Base-by-base conservation (phyloP, 2,329 filamentous ascomycete species). In the Elsinoe fawcettii region DNA sequence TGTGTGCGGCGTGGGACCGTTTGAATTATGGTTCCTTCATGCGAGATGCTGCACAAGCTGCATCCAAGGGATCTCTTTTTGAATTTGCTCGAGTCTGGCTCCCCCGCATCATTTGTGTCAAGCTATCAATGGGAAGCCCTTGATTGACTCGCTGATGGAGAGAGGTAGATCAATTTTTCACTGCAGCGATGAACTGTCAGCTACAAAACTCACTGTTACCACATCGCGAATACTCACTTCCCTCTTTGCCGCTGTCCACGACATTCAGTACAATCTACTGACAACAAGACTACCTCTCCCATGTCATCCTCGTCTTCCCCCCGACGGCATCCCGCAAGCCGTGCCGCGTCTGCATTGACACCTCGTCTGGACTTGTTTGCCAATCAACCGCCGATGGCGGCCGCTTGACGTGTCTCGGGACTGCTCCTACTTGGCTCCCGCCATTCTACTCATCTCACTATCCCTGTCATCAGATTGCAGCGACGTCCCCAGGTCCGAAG, bases 281-380 rank as follows among this genome's bases (percentile, higher is more conserved):
- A 20, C 16, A 12, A 44, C 18, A 3, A 8, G 39, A 44, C 27
- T 11, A 18, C 46, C 14, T 14, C 25, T 34, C 25, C 20, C 49
- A 53, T 37, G 30, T 22, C 25, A 32, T 6, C 11, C 25, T 34
- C 49, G 30, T 34, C 34, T 39, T 25, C 14, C 49, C 49, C 49
- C 18, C 49, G 30, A 37, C 49, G 49, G 49, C 5, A 53, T 36
- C 34, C 49, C 32, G 49, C 34, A 53, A 30, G 32, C 30, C 49
- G 49, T 53, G 49, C 49, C 49, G 49, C 39, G 49, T 34, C 14
- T 37, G 49, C 49, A 53, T 20, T 53, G 46, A 51, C 46, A 34
- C 16, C 27, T 51, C 16, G 23, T 34, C 27, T 22, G 18, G 23
- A 16, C 18, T 51, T 30, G n/a, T 34, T 30, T 34, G 49, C 32